Conservation (phyloP, 129 eudicot genomes). For the Saussurea involucrata region DNA sequence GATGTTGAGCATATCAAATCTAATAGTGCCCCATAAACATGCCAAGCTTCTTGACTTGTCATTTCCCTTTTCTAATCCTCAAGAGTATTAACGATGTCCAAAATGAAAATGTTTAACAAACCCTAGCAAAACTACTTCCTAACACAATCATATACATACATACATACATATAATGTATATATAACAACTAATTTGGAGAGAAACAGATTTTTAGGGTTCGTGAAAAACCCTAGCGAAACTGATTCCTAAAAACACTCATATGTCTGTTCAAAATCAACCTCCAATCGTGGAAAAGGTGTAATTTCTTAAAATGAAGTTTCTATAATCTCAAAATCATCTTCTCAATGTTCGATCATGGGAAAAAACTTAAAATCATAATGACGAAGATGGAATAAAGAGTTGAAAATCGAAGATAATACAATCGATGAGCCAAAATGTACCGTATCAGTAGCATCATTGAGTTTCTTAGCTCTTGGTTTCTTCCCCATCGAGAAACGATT, state of each 20-base stretch:
- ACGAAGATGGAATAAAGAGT: background rate
- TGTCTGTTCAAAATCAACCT: background rate
- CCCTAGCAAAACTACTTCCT: background rate
- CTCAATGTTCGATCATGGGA: background rate
- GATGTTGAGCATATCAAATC: no score
- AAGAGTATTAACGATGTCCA: no score
- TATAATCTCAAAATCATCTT: background rate
- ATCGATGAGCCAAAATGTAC: background rate
- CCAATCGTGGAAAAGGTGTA: background rate
- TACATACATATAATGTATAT: no score
- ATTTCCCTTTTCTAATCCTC: no score
- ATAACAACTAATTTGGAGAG: background rate
- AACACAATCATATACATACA: background rate
- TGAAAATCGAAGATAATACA: background rate
- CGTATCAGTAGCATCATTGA: slow-evolving; percentile 4
- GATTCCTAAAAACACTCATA: background rate
- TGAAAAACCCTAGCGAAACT: background rate
- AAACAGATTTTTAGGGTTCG: background rate
- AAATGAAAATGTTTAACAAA: background rate
- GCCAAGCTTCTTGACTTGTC: no score
- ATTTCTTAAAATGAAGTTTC: background rate
- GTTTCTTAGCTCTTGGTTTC: background rate
- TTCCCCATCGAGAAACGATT: slow-evolving; percentile 13
- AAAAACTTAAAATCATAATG: background rate
- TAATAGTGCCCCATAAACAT: no score